A percentile compares a stretch with the other conserved stretches of the same genome.
Evolutionary conservation across 2,329 filamentous ascomycete genomes (phyloP).

Genomic region (Tolypocladium inflatum): DNA sequence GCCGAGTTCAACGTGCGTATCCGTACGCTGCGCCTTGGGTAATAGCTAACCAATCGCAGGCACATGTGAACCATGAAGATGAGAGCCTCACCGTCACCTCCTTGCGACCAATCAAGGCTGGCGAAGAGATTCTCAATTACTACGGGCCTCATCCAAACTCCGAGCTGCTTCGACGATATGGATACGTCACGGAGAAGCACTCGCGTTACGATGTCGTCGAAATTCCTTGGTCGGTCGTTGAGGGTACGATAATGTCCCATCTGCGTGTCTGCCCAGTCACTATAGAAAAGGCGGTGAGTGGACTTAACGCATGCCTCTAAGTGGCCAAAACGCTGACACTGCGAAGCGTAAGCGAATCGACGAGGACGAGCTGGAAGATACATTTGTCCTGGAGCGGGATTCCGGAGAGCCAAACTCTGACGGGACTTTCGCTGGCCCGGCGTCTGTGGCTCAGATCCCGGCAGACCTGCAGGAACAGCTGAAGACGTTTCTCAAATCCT

Average conservation of each 20-base stretch:
- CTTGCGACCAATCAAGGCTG: constrained; percentile 56
- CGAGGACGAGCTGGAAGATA: constrained; percentile 62
- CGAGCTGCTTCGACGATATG: constrained; percentile 75
- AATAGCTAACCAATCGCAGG: constrained; percentile 19
- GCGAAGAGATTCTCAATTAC: constrained; percentile 79
- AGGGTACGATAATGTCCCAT: constrained; percentile 29
- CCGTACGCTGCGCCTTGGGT: neutral
- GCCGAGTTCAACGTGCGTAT: constrained; percentile 68
- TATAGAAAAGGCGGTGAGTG: constrained; percentile 33
- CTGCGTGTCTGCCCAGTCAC: constrained; percentile 26
- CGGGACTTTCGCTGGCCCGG: constrained; percentile 31
- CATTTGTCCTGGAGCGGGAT: constrained; percentile 57
- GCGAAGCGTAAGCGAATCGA: constrained; percentile 37
- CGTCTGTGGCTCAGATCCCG: constrained; percentile 32
- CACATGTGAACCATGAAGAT: constrained; percentile 44
- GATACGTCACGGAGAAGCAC: constrained; percentile 76
- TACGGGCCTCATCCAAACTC: constrained; percentile 78
- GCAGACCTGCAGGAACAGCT: constrained; percentile 43
- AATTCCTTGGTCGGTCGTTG: constrained; percentile 53
- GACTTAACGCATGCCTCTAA: constrained; percentile 2
- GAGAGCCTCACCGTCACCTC: constrained; percentile 59
- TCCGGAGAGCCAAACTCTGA: constrained; percentile 40
- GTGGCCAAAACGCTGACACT: constrained; percentile 10
- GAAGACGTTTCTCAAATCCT: constrained; percentile 36
- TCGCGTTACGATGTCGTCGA: constrained; percentile 76